These are phyloP conservation scores for Microglena sp. DNA, from an alignment of 139 green algal genomes.

Conservation along the genomic window DNA sequence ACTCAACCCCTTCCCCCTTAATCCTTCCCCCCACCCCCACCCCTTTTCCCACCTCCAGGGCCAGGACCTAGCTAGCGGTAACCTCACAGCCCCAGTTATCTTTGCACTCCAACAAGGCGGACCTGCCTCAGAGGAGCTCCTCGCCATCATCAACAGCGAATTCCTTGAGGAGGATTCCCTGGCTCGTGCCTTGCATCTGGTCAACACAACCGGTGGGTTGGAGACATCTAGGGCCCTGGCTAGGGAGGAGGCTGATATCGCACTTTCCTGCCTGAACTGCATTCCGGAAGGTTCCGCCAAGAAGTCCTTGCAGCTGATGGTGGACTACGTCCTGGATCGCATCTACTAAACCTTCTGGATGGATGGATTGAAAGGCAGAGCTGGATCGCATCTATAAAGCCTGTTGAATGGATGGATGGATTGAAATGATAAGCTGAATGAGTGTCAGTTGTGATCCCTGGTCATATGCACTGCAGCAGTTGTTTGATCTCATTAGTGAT, in stretches of 20 bases:
- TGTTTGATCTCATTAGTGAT: too few relatives aligned
- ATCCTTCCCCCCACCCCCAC: too few relatives aligned
- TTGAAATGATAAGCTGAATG: too few relatives aligned
- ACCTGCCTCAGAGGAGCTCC: constrained; percentile 51
- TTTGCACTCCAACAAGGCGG: too few relatives aligned
- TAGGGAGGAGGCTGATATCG: constrained; percentile 56
- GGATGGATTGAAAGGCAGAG: neutral
- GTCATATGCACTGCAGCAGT: too few relatives aligned
- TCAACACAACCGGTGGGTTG: constrained; percentile 33
- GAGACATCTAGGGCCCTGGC: constrained; percentile 49
- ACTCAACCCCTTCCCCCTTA: too few relatives aligned
- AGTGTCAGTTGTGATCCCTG: too few relatives aligned
- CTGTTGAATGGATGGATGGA: too few relatives aligned
- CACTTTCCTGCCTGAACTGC: constrained; percentile 50
- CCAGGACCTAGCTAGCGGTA: constrained; percentile 90
- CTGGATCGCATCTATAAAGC: neutral
- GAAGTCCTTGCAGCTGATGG: constrained; percentile 78
- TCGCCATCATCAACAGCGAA: constrained; percentile 67
- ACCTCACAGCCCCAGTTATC: constrained; percentile 90
- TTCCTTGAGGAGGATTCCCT: constrained; percentile 72
- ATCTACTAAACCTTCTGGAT: constrained; percentile 58
- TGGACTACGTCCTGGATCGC: constrained; percentile 90
- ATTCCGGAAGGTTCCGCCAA: constrained; percentile 68
- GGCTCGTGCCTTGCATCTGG: constrained; percentile 70
- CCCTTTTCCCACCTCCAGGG: too few relatives aligned